phyloP scores from a whole-genome alignment of 2,329 filamentous ascomycete species.

The Colletotrichum musae region DNA sequence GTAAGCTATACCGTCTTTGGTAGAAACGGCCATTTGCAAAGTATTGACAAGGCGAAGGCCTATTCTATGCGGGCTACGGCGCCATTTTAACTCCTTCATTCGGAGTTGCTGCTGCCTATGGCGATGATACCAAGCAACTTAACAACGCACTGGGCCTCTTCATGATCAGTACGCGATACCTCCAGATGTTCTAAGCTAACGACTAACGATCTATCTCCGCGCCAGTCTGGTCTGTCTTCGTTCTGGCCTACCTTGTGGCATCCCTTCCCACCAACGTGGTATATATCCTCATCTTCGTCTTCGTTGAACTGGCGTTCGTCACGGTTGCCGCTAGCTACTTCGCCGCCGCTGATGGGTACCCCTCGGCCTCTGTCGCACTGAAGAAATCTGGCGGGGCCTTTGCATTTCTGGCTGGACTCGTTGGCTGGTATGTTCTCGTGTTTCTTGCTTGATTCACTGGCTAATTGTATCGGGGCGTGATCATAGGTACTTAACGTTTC shows the following conservation, averaged over 20 bases:
- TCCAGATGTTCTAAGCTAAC: neutral
- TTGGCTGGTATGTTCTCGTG: conserved; percentile 44
- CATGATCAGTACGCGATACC: conserved; percentile 42
- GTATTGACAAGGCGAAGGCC: conserved; percentile 24
- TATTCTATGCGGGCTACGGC: conserved; percentile 47
- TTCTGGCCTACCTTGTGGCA: conserved; percentile 45
- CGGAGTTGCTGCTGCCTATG: conserved; percentile 46
- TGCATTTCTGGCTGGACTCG: conserved; percentile 46
- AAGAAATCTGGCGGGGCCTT: conserved; percentile 46
- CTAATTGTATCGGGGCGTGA: no score
- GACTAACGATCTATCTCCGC: neutral
- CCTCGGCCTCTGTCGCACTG: conserved; percentile 29
- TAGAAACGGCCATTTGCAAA: neutral
- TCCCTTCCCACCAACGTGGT: conserved; percentile 45
- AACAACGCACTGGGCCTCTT: conserved; percentile 48
- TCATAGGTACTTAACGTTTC: conserved; percentile 46
- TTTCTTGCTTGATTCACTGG: neutral
- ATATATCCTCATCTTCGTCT: conserved; percentile 46
- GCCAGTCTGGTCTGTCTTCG: conserved; percentile 46
- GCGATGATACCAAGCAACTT: conserved; percentile 43
- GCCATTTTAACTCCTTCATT: conserved; percentile 46
- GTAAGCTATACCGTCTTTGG: conserved; percentile 45
- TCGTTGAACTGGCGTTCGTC: conserved; percentile 45
- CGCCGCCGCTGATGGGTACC: conserved; percentile 45
- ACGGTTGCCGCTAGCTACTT: conserved; percentile 46